These are phyloP conservation scores for Colletotrichum sp. DNA, from an alignment of 2,329 filamentous ascomycete species.

Conservation along the genomic window DNA sequence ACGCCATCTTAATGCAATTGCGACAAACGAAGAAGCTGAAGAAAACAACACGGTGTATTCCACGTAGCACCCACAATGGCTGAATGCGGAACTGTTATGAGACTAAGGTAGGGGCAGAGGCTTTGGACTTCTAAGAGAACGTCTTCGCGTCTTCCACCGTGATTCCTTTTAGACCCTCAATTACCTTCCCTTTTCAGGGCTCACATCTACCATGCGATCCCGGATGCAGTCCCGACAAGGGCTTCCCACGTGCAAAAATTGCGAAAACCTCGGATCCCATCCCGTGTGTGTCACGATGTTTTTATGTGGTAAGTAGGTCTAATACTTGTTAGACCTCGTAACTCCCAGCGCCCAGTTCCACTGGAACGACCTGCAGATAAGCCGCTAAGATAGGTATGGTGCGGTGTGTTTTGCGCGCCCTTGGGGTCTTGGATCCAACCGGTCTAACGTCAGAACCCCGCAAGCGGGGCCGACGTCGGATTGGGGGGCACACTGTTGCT, in stretches of 20 bases:
- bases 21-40: accelerated
- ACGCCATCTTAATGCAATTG: background rate
- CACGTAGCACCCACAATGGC: background rate
- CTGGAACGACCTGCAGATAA: background rate
- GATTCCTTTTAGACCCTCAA: accelerated
- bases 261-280: background rate
- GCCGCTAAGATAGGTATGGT: background rate
- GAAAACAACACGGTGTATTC: background rate
- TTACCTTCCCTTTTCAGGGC: background rate
- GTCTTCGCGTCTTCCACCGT: background rate
- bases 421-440: background rate
- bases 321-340: background rate
- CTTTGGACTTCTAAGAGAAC: background rate
- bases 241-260: background rate
- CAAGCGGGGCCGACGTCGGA: background rate
- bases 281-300: background rate
- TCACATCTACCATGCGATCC: background rate
- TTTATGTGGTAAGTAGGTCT: background rate
- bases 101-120: background rate
- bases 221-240: background rate
- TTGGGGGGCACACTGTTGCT: background rate
- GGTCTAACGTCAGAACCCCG: background rate
- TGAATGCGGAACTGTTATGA: background rate
- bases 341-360: background rate
- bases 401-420: background rate